Evolutionary conservation across 192 early-diverging fungal genomes (phyloP).

Genomic region (Coemansia sp.): DNA sequence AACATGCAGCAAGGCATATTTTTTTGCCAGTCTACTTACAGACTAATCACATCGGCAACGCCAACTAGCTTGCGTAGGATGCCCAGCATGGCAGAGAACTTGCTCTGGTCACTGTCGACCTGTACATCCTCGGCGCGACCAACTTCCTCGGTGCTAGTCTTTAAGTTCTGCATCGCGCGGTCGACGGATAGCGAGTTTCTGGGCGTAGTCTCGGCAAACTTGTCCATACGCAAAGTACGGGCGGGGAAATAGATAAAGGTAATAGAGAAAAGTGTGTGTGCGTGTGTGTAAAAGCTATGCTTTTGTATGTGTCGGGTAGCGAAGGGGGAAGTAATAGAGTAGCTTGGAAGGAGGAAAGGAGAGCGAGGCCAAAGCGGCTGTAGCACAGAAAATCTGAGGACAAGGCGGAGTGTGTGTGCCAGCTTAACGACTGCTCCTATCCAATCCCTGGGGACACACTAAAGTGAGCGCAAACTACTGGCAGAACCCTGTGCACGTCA

Average conservation of each 20-base stretch:
- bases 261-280: not conserved
- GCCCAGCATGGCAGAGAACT: conserved; percentile 57
- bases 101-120: conserved; percentile 55
- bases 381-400: not conserved
- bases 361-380: not conserved
- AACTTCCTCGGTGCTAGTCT: conserved; percentile 10
- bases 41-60: conserved; percentile 61
- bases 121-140: conserved; percentile 42
- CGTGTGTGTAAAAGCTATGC: not conserved
- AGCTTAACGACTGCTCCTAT: not conserved
- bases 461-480: not conserved
- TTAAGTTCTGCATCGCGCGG: conserved; percentile 21
- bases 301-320: not conserved
- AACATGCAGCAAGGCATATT: not conserved
- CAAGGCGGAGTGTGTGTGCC: too few species aligned
- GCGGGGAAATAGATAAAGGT: not conserved
- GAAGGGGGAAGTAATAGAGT: not conserved
- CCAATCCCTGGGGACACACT: not conserved
- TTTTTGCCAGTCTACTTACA: conserved; percentile 35
- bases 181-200: conserved; percentile 35
- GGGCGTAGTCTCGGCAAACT: conserved; percentile 23
- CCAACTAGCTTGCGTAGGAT: conserved; percentile 67
- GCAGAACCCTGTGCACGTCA: not conserved
- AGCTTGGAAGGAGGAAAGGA: not conserved
- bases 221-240: conserved; percentile 5